phyloP scores from a whole-genome alignment of 164 flowering plant genomes.

The Vitis cinerea region DNA sequence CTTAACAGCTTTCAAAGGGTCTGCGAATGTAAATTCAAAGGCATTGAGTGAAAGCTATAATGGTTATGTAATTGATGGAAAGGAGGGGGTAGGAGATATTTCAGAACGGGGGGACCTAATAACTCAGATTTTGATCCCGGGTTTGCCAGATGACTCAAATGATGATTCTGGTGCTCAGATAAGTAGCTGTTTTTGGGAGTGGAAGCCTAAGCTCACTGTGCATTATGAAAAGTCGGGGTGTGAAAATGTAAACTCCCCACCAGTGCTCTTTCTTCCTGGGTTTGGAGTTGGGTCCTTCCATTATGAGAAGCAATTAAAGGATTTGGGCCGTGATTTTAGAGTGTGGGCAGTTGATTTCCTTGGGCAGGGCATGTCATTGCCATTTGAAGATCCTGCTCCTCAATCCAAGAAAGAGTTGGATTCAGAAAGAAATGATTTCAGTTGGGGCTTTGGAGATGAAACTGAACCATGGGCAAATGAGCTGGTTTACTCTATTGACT shows the following conservation, averaged over 20 bases:
- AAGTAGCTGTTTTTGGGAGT: slow-evolving; percentile 76
- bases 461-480: slow-evolving; percentile 85
- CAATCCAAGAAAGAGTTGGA: slow-evolving; percentile 24
- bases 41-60: slow-evolving; percentile 30
- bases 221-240: slow-evolving; percentile 80
- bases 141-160: slow-evolving; percentile 67
- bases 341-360: slow-evolving; percentile 94
- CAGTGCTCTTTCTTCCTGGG: slow-evolving; percentile 88
- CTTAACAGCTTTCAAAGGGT: slow-evolving; percentile 15
- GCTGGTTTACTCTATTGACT: slow-evolving; percentile 81
- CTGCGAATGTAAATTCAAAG: slow-evolving; percentile 16
- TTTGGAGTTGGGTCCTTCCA: slow-evolving; percentile 97
- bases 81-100: slow-evolving; percentile 28
- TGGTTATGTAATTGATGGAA: slow-evolving; percentile 51
- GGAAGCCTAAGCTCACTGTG: slow-evolving; percentile 82
- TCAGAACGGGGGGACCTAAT: slow-evolving; percentile 30
- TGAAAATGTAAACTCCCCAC: slow-evolving; percentile 67
- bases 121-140: slow-evolving; percentile 65
- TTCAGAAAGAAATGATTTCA: slow-evolving; percentile 29
- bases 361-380: slow-evolving; percentile 92
- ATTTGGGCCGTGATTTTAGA: slow-evolving; percentile 83
- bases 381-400: slow-evolving; percentile 79
- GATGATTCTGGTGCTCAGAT: slow-evolving; percentile 59
- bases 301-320: slow-evolving; percentile 91
- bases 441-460: slow-evolving; percentile 93